Conservation (phyloP, 352 stramenopile species). For the Pythium rhizo-oryzae region DNA sequence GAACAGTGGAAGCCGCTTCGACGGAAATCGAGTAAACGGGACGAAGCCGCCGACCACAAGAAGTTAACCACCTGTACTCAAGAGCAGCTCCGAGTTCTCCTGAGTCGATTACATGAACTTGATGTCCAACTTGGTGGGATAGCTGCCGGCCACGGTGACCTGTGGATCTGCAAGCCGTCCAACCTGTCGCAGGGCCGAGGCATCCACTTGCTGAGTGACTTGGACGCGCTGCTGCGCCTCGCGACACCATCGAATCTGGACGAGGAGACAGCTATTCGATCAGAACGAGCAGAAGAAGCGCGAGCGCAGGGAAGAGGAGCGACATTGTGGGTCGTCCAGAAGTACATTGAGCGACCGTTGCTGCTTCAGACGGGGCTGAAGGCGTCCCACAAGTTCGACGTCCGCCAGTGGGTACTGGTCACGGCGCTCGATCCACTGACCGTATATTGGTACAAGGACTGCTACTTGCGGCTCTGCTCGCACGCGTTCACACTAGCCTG, state of each 20-base stretch:
- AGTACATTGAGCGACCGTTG: conserved; percentile 85
- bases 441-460: conserved; percentile 66
- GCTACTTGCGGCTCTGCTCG: conserved; percentile 82
- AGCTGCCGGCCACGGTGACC: conserved; percentile 29
- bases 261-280: not conserved
- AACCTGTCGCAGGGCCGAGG: conserved; percentile 77
- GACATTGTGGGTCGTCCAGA: conserved; percentile 71
- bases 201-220: conserved; percentile 53
- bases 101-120: conserved; percentile 28
- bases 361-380: conserved; percentile 45
- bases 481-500: conserved; percentile 47
- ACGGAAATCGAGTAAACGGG: not conserved
- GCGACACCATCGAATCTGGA: not conserved
- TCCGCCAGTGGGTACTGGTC: conserved; percentile 87
- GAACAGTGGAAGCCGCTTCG: conserved; percentile 14
- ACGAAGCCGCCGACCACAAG: conserved; percentile 7
- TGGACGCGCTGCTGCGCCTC: conserved; percentile 37
- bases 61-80: not conserved
- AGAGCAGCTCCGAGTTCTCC: conserved; percentile 14
- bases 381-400: conserved; percentile 76
- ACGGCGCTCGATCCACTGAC: conserved; percentile 55
- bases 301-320: not conserved
- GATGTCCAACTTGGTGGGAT: conserved; percentile 56
- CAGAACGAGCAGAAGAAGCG: not conserved
- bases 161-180: conserved; percentile 85